phyloP scores from a whole-genome alignment of 2,329 filamentous ascomycete genomes.

The Aureobasidium sp. region DNA sequence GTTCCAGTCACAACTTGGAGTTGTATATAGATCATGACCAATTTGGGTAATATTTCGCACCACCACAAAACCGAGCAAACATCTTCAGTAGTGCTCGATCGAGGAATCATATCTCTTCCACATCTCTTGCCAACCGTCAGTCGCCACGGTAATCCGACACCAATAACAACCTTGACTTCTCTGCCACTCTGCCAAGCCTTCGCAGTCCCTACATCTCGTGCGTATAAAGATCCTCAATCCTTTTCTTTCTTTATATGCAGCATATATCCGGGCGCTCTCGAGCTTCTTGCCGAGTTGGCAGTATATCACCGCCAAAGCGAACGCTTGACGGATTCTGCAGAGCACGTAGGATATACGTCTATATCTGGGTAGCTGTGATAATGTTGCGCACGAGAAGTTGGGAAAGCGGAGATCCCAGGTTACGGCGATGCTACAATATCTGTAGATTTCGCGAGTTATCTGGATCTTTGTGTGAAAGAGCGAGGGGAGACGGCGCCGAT shows the following conservation, averaged over 20 bases:
- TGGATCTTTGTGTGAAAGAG: neutral
- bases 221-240: neutral
- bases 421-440: neutral
- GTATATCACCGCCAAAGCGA: no score
- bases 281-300: neutral
- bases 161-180: neutral
- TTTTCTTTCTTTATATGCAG: neutral
- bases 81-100: no score
- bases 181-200: neutral
- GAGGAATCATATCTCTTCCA: neutral
- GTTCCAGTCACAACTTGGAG: neutral
- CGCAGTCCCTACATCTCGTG: neutral
- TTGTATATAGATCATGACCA: neutral
- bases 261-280: neutral
- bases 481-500: neutral
- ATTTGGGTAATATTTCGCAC: neutral
- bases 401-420: neutral
- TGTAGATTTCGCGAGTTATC: neutral
- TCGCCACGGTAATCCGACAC: neutral
- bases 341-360: neutral
- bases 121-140: neutral
- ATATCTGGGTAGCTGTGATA: neutral
- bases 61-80: no score
- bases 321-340: neutral
- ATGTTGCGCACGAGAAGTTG: neutral